phyloP scores from a whole-genome alignment of 352 stramenopile genomes.

The Hyaloperonospora brassicae region DNA sequence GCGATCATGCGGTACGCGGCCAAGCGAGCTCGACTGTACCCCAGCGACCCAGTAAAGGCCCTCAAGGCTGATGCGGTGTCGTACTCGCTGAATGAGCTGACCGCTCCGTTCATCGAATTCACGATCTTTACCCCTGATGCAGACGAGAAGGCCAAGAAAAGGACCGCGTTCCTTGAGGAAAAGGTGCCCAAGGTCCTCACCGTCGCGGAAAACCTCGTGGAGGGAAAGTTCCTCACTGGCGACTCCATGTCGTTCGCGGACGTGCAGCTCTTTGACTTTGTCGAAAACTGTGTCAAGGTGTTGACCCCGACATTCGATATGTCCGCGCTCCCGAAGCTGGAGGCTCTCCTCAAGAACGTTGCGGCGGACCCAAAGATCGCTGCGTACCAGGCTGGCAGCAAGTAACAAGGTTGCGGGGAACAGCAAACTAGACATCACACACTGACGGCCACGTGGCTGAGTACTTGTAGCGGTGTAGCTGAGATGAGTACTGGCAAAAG shows the following conservation, averaged over 20 bases:
- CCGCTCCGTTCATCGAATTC: slow-evolving; percentile 27
- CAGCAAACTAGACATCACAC: no score
- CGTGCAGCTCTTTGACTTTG: slow-evolving; percentile 40
- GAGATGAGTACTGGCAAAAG: no score
- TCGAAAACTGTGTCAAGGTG: slow-evolving; percentile 31
- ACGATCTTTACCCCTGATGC: slow-evolving; percentile 27
- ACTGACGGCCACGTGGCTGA: no score
- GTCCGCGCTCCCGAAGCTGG: slow-evolving; percentile 35
- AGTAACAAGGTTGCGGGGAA: no score
- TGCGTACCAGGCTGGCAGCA: slow-evolving; percentile 29
- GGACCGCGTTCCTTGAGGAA: slow-evolving; percentile 38
- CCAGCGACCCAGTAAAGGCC: slow-evolving; percentile 45
- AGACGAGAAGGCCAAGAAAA: slow-evolving; percentile 37
- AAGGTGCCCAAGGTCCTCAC: slow-evolving; percentile 23
- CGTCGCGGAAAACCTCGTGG: slow-evolving; percentile 35
- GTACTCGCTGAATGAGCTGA: slow-evolving; percentile 34
- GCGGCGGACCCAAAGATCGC: slow-evolving; percentile 34
- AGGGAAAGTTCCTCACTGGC: slow-evolving; percentile 45
- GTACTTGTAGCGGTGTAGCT: no score
- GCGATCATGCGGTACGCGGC: slow-evolving; percentile 52
- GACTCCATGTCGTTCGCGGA: slow-evolving; percentile 44
- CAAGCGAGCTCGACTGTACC: slow-evolving; percentile 51
- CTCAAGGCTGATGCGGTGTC: slow-evolving; percentile 44
- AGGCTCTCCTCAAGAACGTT: slow-evolving; percentile 31
- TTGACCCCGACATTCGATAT: slow-evolving; percentile 24